A percentile compares a stretch with the other conserved stretches of the same genome.
phyloP scores from a whole-genome alignment of 2,329 filamentous ascomycete species.

The Colletotrichum sp. region DNA sequence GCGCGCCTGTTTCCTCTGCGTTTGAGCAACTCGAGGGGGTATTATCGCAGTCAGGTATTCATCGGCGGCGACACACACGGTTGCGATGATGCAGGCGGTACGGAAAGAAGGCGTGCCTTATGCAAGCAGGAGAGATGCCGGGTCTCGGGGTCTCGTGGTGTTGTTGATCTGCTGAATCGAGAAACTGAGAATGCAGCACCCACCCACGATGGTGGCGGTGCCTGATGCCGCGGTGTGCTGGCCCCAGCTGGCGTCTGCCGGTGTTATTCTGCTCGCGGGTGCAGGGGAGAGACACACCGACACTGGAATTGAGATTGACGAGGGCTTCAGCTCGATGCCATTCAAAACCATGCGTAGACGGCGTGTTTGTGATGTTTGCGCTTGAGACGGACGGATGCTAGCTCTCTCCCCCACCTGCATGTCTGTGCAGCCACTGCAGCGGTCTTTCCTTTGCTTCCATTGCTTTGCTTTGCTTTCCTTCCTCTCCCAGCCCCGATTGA shows the following conservation, averaged over 20 bases:
- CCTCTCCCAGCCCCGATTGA: not conserved
- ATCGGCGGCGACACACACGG: not conserved
- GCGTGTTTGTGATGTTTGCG: conserved; percentile 4
- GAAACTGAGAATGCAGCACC: not conserved
- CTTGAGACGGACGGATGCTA: conserved; percentile 12
- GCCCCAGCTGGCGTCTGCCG: not conserved
- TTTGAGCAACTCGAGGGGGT: not conserved
- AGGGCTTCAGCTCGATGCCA: not conserved
- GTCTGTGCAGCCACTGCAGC: not conserved
- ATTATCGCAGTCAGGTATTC: not conserved
- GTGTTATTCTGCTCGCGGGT: not conserved
- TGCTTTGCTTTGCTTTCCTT: not conserved
- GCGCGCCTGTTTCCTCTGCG: not conserved
- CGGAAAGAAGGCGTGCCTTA: not conserved
- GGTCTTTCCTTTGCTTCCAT: not conserved
- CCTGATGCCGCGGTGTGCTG: not conserved
- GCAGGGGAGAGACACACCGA: not conserved
- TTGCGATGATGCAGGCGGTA: not conserved
- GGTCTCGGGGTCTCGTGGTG: not conserved
- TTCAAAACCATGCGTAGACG: not conserved
- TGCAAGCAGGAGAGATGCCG: not conserved
- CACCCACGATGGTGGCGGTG: not conserved
- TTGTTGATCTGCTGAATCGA: not conserved
- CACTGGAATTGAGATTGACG: conserved; percentile 7
- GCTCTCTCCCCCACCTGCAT: not conserved